A percentile compares a stretch with the other conserved stretches of the same genome.
Evolutionary conservation across 2,329 filamentous ascomycete species (phyloP).

Genomic region (Phyllosticta citrichinensis): DNA sequence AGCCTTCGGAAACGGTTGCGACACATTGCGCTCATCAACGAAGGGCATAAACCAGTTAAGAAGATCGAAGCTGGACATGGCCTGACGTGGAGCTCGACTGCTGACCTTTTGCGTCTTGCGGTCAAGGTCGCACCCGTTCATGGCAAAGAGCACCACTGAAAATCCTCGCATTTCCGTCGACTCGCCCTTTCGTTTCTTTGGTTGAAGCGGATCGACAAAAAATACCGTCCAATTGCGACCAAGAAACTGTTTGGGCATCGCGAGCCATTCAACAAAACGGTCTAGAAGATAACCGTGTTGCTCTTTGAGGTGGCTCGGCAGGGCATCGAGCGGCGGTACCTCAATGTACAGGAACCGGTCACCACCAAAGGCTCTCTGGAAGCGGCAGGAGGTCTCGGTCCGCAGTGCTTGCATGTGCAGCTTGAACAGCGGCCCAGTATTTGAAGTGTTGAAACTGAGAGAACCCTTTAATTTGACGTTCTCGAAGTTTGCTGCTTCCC

Average conservation of each 20-base stretch:
- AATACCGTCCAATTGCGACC: conserved; percentile 33
- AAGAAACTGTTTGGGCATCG: conserved; percentile 25
- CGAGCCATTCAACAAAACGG: conserved; percentile 26
- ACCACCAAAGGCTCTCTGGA: conserved; percentile 28
- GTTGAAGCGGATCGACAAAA: conserved; percentile 28
- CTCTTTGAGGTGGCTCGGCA: conserved; percentile 12
- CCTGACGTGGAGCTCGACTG: not conserved
- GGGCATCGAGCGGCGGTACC: conserved; percentile 20
- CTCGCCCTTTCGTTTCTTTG: conserved; percentile 15
- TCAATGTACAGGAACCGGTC: conserved; percentile 35
- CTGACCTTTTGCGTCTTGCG: not conserved
- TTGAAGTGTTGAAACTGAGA: conserved; percentile 15
- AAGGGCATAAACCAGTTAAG: conserved; percentile 33
- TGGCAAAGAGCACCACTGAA: conserved; percentile 28
- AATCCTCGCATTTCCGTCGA: not conserved
- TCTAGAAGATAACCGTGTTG: conserved; percentile 16
- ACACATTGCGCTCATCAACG: conserved; percentile 17
- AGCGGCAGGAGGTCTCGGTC: conserved; percentile 22
- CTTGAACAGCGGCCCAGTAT: conserved; percentile 17
- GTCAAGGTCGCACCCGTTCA: conserved; percentile 20
- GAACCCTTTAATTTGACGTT: conserved; percentile 26
- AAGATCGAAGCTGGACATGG: conserved; percentile 18
- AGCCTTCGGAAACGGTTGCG: conserved; percentile 31
- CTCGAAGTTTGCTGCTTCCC: conserved; percentile 19
- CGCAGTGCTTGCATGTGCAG: conserved; percentile 19